Conservation (phyloP, 164 flowering plant species). For the Tetrastigma voinierianum region DNA sequence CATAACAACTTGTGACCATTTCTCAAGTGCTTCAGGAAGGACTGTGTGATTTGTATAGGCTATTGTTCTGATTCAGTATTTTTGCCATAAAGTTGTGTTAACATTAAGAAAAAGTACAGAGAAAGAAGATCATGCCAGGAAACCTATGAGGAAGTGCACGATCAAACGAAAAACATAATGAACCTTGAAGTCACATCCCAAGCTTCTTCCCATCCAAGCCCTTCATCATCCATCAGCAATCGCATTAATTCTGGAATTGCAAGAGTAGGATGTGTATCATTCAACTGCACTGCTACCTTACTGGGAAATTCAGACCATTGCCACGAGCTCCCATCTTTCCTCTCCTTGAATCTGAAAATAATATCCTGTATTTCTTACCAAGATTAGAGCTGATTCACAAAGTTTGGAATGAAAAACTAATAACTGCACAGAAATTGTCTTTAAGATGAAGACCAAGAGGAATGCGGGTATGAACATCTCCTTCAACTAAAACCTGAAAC, state of each 20-base stretch:
- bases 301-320: constrained; percentile 86
- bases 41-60: constrained; percentile 99
- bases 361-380: constrained; percentile 62
- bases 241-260: constrained; percentile 98
- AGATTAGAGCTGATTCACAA: background rate
- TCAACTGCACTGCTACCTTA: constrained; percentile 92
- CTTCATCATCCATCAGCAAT: constrained; percentile 88
- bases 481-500: background rate
- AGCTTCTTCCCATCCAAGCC: constrained; percentile 98
- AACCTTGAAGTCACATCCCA: constrained; percentile 90
- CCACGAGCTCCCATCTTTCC: constrained; percentile 49
- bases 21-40: constrained; percentile 98
- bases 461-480: background rate
- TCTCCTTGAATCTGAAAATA: constrained; percentile 85
- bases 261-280: constrained; percentile 98
- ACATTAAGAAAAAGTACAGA: background rate
- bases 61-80: constrained; percentile 62
- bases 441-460: background rate
- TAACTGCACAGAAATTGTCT: background rate
- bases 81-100: background rate
- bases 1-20: constrained; percentile 95
- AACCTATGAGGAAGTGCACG: background rate
- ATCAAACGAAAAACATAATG: background rate
- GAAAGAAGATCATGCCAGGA: background rate
- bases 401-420: background rate